Percentiles rank a stretch among this genome's conserved stretches.
Conservation (phyloP, 2,329 filamentous ascomycete species). For the Fusarium newnesense region DNA sequence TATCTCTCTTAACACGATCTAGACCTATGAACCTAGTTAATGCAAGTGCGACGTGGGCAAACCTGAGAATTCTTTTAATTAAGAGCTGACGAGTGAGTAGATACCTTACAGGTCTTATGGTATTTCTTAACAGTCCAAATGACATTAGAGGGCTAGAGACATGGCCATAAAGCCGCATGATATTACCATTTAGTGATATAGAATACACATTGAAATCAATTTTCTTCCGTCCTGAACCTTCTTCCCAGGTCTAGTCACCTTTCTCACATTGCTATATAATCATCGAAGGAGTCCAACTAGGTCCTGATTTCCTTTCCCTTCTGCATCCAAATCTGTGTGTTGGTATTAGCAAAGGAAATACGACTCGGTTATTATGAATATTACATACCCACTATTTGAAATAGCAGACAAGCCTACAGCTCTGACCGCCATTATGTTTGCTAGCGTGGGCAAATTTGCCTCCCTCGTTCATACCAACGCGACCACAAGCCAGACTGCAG, state of each 20-base stretch:
- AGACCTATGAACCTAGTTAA: neutral
- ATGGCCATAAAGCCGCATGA: neutral
- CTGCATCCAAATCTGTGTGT: too few species aligned
- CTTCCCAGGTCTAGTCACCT: neutral
- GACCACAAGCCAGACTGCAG: too few species aligned
- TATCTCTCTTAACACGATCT: neutral
- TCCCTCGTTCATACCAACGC: too few species aligned
- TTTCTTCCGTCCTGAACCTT: neutral
- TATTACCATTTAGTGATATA: rapidly evolving
- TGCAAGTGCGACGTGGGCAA: neutral
- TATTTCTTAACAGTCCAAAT: neutral
- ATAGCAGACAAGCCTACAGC: too few species aligned
- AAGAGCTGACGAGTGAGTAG: rapidly evolving
- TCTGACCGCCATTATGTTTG: too few species aligned
- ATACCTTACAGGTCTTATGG: neutral
- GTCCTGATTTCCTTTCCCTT: too few species aligned
- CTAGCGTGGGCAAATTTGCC: too few species aligned
- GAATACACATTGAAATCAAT: rapidly evolving
- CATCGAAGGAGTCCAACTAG: too few species aligned
- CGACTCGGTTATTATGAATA: too few species aligned
- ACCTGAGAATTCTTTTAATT: rapidly evolving
- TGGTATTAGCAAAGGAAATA: too few species aligned
- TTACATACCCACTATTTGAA: too few species aligned
- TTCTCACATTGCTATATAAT: too few species aligned
- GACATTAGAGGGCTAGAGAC: rapidly evolving